A percentile compares a stretch with the other conserved stretches of the same genome.
Conservation (phyloP, 257 asterid species). For the Nicotiana noctiflora region DNA sequence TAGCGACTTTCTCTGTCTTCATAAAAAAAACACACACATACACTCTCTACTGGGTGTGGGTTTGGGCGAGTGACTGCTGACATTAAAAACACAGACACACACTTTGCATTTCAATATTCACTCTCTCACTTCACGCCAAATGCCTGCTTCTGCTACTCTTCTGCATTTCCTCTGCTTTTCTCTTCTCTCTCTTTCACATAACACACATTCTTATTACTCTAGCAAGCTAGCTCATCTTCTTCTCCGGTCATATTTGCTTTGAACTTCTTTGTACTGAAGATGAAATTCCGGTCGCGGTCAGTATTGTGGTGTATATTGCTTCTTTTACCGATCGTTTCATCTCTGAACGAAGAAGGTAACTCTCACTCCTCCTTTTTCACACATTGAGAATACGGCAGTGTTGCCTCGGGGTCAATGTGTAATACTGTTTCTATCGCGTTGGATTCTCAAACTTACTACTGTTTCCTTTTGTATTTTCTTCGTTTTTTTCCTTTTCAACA, state of each 20-base stretch:
- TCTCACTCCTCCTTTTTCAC: background rate
- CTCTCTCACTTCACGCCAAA: slow-evolving; percentile 91
- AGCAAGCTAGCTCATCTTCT: background rate
- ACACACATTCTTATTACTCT: slow-evolving; percentile 24
- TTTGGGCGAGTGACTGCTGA: slow-evolving; percentile 20
- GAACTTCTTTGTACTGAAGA: background rate
- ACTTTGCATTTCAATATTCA: slow-evolving; percentile 22
- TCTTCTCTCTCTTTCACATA: slow-evolving; percentile 13
- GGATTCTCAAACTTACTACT: too few species aligned
- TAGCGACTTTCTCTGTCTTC: slow-evolving; percentile 39
- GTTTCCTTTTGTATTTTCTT: background rate
- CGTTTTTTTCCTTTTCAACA: background rate
- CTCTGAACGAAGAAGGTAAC: slow-evolving; percentile 55
- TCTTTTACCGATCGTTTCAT: slow-evolving; percentile 31
- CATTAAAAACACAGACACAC: slow-evolving; percentile 29
- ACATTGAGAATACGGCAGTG: too few species aligned
- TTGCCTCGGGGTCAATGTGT: background rate
- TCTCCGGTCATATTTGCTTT: background rate
- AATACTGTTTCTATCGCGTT: too few species aligned
- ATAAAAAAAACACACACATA: slow-evolving; percentile 16
- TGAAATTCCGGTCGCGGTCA: background rate
- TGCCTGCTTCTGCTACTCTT: slow-evolving; percentile 56
- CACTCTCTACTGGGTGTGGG: too few species aligned
- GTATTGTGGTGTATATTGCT: background rate
- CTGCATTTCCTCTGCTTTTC: too few species aligned